Evolutionary conservation across 1,139 yeast species (phyloP).

Genomic region (Kluyveromyces sp.): DNA sequence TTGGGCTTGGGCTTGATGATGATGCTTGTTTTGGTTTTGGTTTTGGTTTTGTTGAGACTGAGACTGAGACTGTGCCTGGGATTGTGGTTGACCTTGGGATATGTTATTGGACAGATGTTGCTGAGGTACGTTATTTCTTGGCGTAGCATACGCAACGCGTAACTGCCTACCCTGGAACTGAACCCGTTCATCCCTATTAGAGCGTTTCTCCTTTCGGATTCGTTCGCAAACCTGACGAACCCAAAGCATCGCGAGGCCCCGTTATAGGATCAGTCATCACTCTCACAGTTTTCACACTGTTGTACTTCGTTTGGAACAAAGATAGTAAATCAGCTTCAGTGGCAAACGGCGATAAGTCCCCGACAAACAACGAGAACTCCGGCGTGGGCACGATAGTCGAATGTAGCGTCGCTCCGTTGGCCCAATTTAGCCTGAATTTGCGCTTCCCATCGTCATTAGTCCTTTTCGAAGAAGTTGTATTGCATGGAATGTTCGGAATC

Average conservation of each 20-base stretch:
- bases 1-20: not conserved
- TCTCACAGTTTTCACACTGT: constrained; percentile 75
- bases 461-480: constrained; percentile 12
- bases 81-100: constrained; percentile 9
- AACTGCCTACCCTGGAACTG: constrained; percentile 69
- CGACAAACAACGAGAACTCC: constrained; percentile 75
- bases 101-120: constrained; percentile 10
- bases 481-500: constrained; percentile 51
- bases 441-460: constrained; percentile 31
- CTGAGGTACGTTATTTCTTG: constrained; percentile 37
- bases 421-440: constrained; percentile 75
- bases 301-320: constrained; percentile 60
- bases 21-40: constrained; percentile 4
- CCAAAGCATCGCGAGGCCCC: constrained; percentile 80
- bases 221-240: constrained; percentile 72
- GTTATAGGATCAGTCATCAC: constrained; percentile 79
- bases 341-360: constrained; percentile 72
- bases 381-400: constrained; percentile 28
- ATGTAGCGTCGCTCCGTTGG: constrained; percentile 56
- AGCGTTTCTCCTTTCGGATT: constrained; percentile 69
- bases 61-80: constrained; percentile 7
- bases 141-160: constrained; percentile 68
- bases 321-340: constrained; percentile 65
- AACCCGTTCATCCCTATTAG: constrained; percentile 77
- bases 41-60: constrained; percentile 8